Evolutionary conservation across 768 basidiomycete genomes (phyloP).

Genomic region (Leccinum arenicola): DNA sequence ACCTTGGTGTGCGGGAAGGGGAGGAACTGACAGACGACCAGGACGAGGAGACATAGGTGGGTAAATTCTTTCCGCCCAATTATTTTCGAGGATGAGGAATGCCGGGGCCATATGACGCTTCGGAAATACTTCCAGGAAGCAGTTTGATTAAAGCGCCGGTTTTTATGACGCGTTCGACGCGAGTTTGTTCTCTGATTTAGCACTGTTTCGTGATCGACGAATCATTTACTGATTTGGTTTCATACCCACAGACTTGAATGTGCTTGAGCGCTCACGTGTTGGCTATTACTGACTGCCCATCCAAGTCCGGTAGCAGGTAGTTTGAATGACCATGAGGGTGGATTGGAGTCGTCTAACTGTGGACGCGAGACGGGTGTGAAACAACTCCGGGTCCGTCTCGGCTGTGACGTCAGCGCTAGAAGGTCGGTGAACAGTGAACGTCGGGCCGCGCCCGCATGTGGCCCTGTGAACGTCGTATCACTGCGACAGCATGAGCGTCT

Average conservation of each 20-base stretch:
- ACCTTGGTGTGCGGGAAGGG: conserved; percentile 61
- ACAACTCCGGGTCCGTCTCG: neutral
- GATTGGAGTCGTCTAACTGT: neutral
- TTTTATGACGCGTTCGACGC: conserved; percentile 9
- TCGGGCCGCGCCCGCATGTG: neutral
- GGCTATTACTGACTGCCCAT: neutral
- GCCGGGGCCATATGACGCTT: conserved; percentile 90
- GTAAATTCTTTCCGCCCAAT: neutral
- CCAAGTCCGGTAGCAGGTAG: neutral
- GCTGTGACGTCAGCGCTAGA: neutral
- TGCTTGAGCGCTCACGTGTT: neutral
- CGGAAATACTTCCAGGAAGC: conserved; percentile 31
- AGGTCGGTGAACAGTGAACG: neutral
- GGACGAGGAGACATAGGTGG: conserved; percentile 31
- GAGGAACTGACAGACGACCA: conserved; percentile 91
- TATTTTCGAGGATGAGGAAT: conserved; percentile 41
- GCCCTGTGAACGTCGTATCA: neutral
- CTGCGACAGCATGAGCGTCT: neutral
- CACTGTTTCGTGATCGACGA: neutral
- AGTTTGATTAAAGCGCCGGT: conserved; percentile 25
- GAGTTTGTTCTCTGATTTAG: conserved; percentile 21
- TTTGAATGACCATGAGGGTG: neutral
- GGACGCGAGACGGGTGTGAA: too few species aligned
- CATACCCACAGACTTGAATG: neutral
- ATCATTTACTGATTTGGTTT: conserved; percentile 7